These are phyloP conservation scores for Colletotrichum zoysiae DNA, from an alignment of 2,329 filamentous ascomycete genomes.

Conservation along the genomic window DNA sequence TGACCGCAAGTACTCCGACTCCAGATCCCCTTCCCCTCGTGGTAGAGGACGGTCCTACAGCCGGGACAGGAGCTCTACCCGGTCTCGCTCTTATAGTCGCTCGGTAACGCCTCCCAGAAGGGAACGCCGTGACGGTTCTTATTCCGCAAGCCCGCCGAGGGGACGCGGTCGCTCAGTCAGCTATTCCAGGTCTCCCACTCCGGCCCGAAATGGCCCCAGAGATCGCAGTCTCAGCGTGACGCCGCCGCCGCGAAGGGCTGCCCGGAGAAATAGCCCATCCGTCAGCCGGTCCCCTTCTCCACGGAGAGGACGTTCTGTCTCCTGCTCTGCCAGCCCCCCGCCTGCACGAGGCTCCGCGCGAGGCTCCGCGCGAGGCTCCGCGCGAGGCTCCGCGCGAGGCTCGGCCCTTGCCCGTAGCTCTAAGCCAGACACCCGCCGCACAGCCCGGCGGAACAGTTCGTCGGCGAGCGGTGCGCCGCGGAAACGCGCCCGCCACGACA, in stretches of 20 bases:
- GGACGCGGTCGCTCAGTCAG: slow-evolving; percentile 45
- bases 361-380: slow-evolving; percentile 6
- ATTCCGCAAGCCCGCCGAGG: slow-evolving; percentile 50
- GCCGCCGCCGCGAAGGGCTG: slow-evolving; percentile 44
- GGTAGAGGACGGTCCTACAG: slow-evolving; percentile 49
- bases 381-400: slow-evolving; percentile 14
- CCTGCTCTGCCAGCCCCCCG: slow-evolving; percentile 44
- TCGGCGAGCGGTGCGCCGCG: slow-evolving; percentile 49
- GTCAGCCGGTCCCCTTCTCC: slow-evolving; percentile 47
- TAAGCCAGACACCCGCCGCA: slow-evolving; percentile 39
- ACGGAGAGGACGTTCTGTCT: slow-evolving; percentile 44
- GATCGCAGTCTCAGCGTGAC: slow-evolving; percentile 38
- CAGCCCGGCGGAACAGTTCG: slow-evolving; percentile 51
- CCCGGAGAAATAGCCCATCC: slow-evolving; percentile 51
- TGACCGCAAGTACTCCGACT: slow-evolving; percentile 54
- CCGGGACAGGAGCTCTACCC: slow-evolving; percentile 51
- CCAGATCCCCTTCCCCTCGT: slow-evolving; percentile 48
- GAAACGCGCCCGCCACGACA: slow-evolving; percentile 43
- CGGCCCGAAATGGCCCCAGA: slow-evolving; percentile 46
- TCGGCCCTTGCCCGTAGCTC: slow-evolving; percentile 33
- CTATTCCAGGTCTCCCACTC: slow-evolving; percentile 48
- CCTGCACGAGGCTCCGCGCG: slow-evolving; percentile 20
- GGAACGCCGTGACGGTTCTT: slow-evolving; percentile 43
- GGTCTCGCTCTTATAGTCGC: slow-evolving; percentile 52
- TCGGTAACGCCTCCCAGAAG: slow-evolving; percentile 42